Conservation (phyloP, 179 eudicot species). For the Nepenthes alata region DNA sequence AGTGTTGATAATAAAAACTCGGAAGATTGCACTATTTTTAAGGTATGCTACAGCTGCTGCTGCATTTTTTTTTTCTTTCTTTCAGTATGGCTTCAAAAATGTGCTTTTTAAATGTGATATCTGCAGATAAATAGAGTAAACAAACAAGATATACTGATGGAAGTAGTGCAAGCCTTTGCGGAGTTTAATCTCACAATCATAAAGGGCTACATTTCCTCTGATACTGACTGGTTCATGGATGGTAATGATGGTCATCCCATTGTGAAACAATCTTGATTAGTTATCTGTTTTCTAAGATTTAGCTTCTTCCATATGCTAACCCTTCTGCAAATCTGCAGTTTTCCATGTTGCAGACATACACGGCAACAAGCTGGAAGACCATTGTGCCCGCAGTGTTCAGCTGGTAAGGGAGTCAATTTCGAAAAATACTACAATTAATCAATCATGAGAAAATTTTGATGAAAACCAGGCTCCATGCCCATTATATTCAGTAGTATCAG, state of each 20-base stretch:
- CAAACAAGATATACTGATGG: constrained; percentile 49
- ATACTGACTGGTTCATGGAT: constrained; percentile 73
- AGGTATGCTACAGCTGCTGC: constrained; percentile 20
- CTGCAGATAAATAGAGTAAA: constrained; percentile 55
- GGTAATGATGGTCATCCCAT: constrained; percentile 22
- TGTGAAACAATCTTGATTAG: too few relatives aligned
- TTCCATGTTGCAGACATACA: constrained; percentile 58
- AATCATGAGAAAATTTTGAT: too few relatives aligned
- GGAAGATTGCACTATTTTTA: constrained; percentile 44
- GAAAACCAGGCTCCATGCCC: too few relatives aligned
- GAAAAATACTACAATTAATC: too few relatives aligned
- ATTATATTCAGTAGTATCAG: too few relatives aligned
- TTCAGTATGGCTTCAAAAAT: background rate
- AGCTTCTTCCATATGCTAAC: background rate
- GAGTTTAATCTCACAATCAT: constrained; percentile 52
- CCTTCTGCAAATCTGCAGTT: constrained; percentile 23
- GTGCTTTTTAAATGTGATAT: background rate
- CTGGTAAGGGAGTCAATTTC: constrained; percentile 23
- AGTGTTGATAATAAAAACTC: constrained; percentile 45
- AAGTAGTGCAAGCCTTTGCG: constrained; percentile 57
- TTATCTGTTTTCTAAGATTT: background rate
- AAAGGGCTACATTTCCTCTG: constrained; percentile 62
- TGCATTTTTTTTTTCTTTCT: background rate
- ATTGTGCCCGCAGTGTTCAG: constrained; percentile 37
- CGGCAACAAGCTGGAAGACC: constrained; percentile 52